Base-by-base conservation (phyloP, 345 rosid species). In the Populus davidiana region DNA sequence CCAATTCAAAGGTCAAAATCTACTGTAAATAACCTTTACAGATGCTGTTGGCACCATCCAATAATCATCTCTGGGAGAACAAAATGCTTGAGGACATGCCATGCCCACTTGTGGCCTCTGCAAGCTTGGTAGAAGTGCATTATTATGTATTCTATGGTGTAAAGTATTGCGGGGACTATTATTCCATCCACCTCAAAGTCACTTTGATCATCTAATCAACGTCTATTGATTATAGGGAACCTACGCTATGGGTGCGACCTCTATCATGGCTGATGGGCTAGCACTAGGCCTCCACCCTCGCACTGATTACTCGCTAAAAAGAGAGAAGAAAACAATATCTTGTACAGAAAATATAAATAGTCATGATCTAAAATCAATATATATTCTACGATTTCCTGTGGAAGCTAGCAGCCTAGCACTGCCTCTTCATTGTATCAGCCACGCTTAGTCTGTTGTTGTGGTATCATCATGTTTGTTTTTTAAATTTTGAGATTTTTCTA, bases 131-230 rank as follows among this genome's bases (percentile, higher is more conserved):
- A 38, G 70, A 80, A 80, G 41, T 86, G 83, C 86, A 80, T 82
- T 76, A 77, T 72, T 79, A 76, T 71, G 80, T 85, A 86, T 88
- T 86, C 85, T 68, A 69, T 20, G 82, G 88, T 81, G 78, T 85
- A 80, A 83, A 74, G 76, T 70, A 76, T 14, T 79, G 89, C 80
- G 86, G 91, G 89, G 87, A 79, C 89, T 83, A 69, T 78, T 74
- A 86, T 85, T 85, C 85, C 85, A 76, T 78, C 69, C 80, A 75
- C 84, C 81, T 83, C 79, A 77, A 83, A 79, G 33, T 80, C 72
- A 74, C 80, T 86, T 77, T 81, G 72, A 82, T 80, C 69, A 69
- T 70, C 77, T 33, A 41, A 67, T 70, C 43, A 64, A 74, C n/a
- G n/a, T 56, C 38, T 17, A 47, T 78, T 67, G 27, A 39, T 65